Evolutionary conservation across 495 filamentous ascomycete genomes (phyloP).

Genomic region (Entonaema liquescens): DNA sequence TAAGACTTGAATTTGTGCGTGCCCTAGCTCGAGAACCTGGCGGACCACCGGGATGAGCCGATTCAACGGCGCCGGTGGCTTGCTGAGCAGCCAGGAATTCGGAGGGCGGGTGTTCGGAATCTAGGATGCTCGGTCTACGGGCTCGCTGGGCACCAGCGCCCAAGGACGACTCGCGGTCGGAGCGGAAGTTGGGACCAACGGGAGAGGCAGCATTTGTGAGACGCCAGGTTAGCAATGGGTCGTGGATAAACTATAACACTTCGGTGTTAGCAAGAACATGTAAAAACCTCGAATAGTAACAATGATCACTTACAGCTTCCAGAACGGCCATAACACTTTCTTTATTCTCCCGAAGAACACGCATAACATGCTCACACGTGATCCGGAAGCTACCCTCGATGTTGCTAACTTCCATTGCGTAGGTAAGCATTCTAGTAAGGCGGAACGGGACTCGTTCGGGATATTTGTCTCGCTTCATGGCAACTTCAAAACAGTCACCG

Average conservation of each 20-base stretch:
- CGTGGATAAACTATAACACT: constrained; percentile 84
- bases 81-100: constrained; percentile 58
- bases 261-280: constrained; percentile 34
- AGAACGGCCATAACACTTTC: constrained; percentile 98
- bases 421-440: constrained; percentile 96
- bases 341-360: constrained; percentile 94
- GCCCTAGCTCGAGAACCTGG: constrained; percentile 60
- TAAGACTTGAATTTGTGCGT: constrained; percentile 62
- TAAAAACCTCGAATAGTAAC: neutral
- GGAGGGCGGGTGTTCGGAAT: constrained; percentile 63
- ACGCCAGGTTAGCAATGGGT: constrained; percentile 96
- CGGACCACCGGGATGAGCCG: constrained; percentile 56
- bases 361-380: constrained; percentile 98
- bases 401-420: constrained; percentile 99
- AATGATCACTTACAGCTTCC: constrained; percentile 79
- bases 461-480: constrained; percentile 99
- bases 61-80: constrained; percentile 46
- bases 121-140: constrained; percentile 76
- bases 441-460: constrained; percentile 97
- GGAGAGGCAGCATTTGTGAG: constrained; percentile 87
- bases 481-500: constrained; percentile 98
- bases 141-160: constrained; percentile 52
- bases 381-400: constrained; percentile 98
- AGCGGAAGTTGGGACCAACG: constrained; percentile 76
- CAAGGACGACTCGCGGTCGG: constrained; percentile 69